These are phyloP conservation scores for Sporothrix protearum DNA, from an alignment of 2,329 filamentous ascomycete species.

Conservation along the genomic window DNA sequence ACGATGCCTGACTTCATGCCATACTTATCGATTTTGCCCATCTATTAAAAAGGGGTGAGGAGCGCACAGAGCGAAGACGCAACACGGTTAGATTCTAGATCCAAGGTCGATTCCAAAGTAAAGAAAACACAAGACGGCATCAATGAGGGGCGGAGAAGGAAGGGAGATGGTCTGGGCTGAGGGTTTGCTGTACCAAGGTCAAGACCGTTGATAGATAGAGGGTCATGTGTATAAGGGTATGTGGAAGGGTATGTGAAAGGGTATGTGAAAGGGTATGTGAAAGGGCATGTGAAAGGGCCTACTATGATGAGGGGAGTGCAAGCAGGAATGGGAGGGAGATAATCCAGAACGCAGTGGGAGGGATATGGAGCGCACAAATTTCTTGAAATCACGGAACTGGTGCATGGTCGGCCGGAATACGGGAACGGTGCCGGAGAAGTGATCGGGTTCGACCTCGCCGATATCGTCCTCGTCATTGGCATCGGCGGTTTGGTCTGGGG, in stretches of 20 bases:
- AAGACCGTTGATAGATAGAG: not conserved
- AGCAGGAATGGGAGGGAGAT: not conserved
- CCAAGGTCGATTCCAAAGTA: not conserved
- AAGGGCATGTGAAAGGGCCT: not conserved
- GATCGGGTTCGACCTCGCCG: slow-evolving; percentile 75
- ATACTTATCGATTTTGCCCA: slow-evolving; percentile 82
- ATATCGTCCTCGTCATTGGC: slow-evolving; percentile 49
- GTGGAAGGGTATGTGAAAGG: not conserved
- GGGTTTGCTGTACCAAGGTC: not conserved
- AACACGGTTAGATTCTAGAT: slow-evolving; percentile 14
- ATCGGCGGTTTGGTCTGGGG: not conserved
- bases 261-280: not conserved
- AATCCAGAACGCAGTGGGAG: not conserved
- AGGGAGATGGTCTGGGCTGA: no score
- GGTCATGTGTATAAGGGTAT: not conserved
- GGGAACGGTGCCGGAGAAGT: slow-evolving; percentile 87
- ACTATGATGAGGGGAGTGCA: not conserved
- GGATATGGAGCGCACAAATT: slow-evolving; percentile 61
- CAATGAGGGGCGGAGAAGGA: no score
- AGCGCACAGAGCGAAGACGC: slow-evolving; percentile 31
- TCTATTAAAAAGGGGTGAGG: slow-evolving; percentile 40
- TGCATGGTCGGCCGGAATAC: slow-evolving; percentile 95
- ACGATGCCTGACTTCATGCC: slow-evolving; percentile 98
- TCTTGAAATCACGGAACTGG: slow-evolving; percentile 90
- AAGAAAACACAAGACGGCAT: not conserved